These are phyloP conservation scores for Kluyveromyces dobzhanskii DNA, from an alignment of 805 yeast species.

Conservation along the genomic window DNA sequence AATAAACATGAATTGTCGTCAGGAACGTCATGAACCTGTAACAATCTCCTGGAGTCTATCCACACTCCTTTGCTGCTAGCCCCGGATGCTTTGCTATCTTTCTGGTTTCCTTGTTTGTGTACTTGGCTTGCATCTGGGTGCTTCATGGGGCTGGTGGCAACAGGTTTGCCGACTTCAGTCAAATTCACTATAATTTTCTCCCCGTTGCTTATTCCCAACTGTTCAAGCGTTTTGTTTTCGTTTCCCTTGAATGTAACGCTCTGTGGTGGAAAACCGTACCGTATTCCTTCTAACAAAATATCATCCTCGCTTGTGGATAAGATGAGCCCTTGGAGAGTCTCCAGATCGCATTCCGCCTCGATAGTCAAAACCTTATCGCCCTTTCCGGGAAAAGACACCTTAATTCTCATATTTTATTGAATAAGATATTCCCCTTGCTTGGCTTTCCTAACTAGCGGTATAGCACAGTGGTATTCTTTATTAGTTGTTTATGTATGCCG, in stretches of 20 bases:
- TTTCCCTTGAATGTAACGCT: constrained; percentile 28
- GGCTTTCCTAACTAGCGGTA: no score
- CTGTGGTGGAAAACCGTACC: constrained; percentile 58
- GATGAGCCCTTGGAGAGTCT: constrained; percentile 23
- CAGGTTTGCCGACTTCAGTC: not conserved
- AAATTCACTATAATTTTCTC: constrained; percentile 44
- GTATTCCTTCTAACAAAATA: constrained; percentile 22
- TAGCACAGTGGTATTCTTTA: no score
- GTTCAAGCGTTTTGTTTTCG: constrained; percentile 22
- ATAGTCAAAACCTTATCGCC: constrained; percentile 31
- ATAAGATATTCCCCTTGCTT: no score
- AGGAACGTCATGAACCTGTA: constrained; percentile 51
- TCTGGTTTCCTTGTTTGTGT: not conserved
- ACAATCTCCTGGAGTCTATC: not conserved
- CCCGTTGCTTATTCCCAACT: constrained; percentile 45
- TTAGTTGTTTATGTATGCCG: no score
- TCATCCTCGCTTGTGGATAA: constrained; percentile 7
- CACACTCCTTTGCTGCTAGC: not conserved
- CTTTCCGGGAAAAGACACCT: constrained; percentile 22
- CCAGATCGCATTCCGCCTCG: constrained; percentile 31
- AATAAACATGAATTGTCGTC: constrained; percentile 77
- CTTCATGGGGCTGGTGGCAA: no score
- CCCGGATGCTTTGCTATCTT: not conserved
- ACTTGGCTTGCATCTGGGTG: not conserved
- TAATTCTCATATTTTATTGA: constrained; percentile 30